phyloP scores from a whole-genome alignment of 2,329 filamentous ascomycete genomes.

The Talaromyces sp. region DNA sequence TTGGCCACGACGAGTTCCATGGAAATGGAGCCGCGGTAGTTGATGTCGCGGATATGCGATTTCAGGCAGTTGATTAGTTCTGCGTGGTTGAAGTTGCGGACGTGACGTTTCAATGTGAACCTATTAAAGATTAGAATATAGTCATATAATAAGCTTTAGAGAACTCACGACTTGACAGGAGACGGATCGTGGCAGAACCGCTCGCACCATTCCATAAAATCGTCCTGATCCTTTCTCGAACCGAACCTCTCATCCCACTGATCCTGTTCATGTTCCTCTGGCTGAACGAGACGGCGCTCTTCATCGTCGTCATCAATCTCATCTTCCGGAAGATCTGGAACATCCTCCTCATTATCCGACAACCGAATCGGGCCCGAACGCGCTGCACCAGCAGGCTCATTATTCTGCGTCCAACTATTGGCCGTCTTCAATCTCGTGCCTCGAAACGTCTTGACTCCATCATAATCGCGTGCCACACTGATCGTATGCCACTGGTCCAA shows the following conservation, averaged over 20 bases:
- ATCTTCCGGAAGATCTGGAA: not conserved
- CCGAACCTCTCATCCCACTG: not conserved
- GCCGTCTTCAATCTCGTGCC: conserved; percentile 19
- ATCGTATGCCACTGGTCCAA: conserved; percentile 10
- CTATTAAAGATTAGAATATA: conserved; percentile 11
- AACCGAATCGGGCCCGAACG: not conserved
- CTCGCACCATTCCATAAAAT: conserved; percentile 27
- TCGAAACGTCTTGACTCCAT: conserved; percentile 20
- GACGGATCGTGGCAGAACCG: conserved; percentile 32
- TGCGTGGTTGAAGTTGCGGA: conserved; percentile 24
- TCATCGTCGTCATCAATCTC: not conserved
- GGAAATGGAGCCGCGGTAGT: conserved; percentile 30
- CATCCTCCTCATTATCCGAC: not conserved
- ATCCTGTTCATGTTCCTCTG: not conserved
- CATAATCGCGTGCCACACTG: conserved; percentile 19
- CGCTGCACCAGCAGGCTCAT: conserved; percentile 8
- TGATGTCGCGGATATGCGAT: conserved; percentile 33
- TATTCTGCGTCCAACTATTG: conserved; percentile 4
- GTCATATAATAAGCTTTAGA: not conserved
- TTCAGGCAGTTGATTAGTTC: conserved; percentile 23
- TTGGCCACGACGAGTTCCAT: conserved; percentile 21
- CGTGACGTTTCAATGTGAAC: conserved; percentile 26
- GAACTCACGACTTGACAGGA: conserved; percentile 31
- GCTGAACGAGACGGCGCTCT: conserved; percentile 1
- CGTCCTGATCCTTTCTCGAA: conserved; percentile 3